phyloP scores from a whole-genome alignment of 2,329 filamentous ascomycete species.

The Ilyonectria sp. region DNA sequence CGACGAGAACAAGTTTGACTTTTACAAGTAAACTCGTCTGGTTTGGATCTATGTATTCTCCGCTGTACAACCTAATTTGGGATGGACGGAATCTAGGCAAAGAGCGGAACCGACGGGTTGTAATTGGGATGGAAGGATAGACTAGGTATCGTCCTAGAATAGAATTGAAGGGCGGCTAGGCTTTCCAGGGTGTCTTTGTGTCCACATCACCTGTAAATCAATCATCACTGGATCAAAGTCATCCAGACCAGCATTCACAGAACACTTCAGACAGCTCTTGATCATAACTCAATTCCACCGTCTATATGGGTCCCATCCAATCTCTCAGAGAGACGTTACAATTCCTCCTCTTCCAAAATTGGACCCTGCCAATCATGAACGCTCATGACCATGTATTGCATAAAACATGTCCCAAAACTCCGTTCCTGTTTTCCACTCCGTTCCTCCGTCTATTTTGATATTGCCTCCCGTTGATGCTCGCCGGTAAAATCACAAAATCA shows the following conservation, averaged over 20 bases:
- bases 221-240: no score
- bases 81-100: conserved; percentile 15
- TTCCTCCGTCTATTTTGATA: conserved; percentile 33
- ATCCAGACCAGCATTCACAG: no score
- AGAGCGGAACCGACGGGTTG: conserved; percentile 9
- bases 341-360: conserved; percentile 11
- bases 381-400: not conserved
- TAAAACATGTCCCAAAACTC: conserved; percentile 3
- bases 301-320: conserved; percentile 3
- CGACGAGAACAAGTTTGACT: conserved; percentile 86
- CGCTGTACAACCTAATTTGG: conserved; percentile 43
- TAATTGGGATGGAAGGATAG: conserved; percentile 12
- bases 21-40: conserved; percentile 80
- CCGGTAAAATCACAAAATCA: conserved; percentile 10
- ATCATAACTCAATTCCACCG: conserved; percentile 12
- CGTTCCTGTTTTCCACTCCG: conserved; percentile 25
- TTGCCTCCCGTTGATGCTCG: conserved; percentile 25
- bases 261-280: not conserved
- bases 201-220: not conserved
- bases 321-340: not conserved
- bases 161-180: conserved; percentile 31
- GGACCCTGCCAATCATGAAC: not conserved
- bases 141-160: conserved; percentile 20
- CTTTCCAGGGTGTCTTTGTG: conserved; percentile 15
- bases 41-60: no score